Evolutionary conservation across 352 stramenopile species (phyloP), one percentile per base, ranked within the genome.

Genomic region (Globisporangium paroecandrum): DNA sequence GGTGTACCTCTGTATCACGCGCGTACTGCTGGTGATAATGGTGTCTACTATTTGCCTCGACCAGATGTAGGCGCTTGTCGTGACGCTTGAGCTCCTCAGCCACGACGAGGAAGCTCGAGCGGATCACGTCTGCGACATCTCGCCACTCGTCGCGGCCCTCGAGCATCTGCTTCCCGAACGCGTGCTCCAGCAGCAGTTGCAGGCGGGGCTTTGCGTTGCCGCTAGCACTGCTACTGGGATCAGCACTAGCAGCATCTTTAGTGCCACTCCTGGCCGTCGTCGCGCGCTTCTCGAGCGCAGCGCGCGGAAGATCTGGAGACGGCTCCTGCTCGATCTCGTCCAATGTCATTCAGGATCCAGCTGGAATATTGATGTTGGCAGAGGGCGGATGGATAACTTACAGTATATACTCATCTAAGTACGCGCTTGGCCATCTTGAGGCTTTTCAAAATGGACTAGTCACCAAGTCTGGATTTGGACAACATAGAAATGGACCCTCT

Each of bases 21-120:
- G 27, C 27, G 56, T 58, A 27, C 53, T 57, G 22, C 51, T 29
- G 9, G 2, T 34, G 10, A 2, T 32, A 24, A 24, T 15, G 36
- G 13, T 29, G 9, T 5, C 1, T 12, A 24, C 43, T 34, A 1
- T 29, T 29, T 29, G 29, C 22, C 20, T 60, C 64, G 3, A 69
- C 29, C 8, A n/a, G 22, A 13, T 32, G 64, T 18, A 79, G 24
- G 4, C 69, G 67, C 43, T 54, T 60, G 32, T 73, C 65, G 0
- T 77, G 66, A 25, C 69, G 71, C n/a, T 65, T 72, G 36, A 89
- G 25, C 47, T 83, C 77, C 51, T 83, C 73, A 9, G 79, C 73
- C 36, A 91, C 53, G 18, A 89, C 55, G 47, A 87, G 62, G 29
- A 91, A 82, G 25, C 81, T 82, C 65, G 73, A 82, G 38, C 83